Base-by-base conservation (phyloP, 2,329 filamentous ascomycete species). In the Aureobasidium sp. region DNA sequence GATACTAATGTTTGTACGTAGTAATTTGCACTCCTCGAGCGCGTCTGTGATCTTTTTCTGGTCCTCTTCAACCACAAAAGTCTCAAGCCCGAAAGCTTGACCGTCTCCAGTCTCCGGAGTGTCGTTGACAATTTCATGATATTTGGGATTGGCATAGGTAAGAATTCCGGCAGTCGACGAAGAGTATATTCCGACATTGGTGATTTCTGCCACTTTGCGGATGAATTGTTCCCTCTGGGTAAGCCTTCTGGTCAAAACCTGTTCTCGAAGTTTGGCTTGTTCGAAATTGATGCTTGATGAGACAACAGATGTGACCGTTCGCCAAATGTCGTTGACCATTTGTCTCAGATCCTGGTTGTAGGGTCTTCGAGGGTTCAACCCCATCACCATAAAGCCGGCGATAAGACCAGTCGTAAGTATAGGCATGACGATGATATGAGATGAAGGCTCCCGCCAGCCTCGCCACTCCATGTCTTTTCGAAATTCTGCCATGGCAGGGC, bases 121-220 rank as follows among this genome's bases (percentile, higher is more conserved):
- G 15, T 23, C 18, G 2, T 42, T 36, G 18, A 53, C 23, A 7
- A 53, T 43, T 4, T 53, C 45, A 27, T 63, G 47, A 25, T 40
- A 53, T 27, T 48, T 63, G 3, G 59, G n/a, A 16, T 63, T 63
- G 13, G 47, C 59, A 63, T 51, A 63, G 2, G 45, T 42, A 6
- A 63, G 36, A 8, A 33, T 31, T 1, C 36, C 36, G 31, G 45
- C 18, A 16, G 31, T 15, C 8, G 59, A 63, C 9, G 20, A 38
- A 6, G 59, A 63, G 54, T 63, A 63, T 2, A 63, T 54, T 8
- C 59, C 59, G 33, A 63, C 59, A 9, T 31, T 51, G 16, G 59
- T 25, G 4, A 63, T 27, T 33, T 51, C 36, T 38, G 47, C 47
- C 0, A 63, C 13, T n/a, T 63, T 63, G 11, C 47, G 59, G 2